Conservation (phyloP, 2,329 filamentous ascomycete species). For the Sclerotinia nivalis region DNA sequence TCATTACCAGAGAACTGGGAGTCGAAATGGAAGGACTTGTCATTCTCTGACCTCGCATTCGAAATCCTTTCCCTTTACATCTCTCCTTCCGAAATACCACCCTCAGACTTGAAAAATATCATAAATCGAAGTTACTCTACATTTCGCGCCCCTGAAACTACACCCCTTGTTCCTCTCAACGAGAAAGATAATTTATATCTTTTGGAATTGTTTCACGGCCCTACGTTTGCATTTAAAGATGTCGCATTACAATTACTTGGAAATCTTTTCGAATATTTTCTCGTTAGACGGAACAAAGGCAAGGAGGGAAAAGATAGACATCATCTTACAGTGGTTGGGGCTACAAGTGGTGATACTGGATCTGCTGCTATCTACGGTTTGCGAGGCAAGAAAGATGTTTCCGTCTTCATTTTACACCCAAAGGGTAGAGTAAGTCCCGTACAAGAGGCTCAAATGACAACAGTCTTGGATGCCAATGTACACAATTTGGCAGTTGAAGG, state of each 20-base stretch:
- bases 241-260: constrained; percentile 90
- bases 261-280: constrained; percentile 92
- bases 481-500: constrained; percentile 89
- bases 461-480: constrained; percentile 84
- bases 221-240: constrained; percentile 95
- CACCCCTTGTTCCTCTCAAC: constrained; percentile 77
- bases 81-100: constrained; percentile 77
- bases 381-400: constrained; percentile 93
- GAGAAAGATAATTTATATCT: constrained; percentile 72
- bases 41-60: constrained; percentile 79
- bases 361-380: constrained; percentile 96
- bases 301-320: constrained; percentile 64
- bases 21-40: constrained; percentile 71
- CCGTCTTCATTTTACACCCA: constrained; percentile 91
- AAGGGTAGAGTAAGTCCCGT: constrained; percentile 88
- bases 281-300: constrained; percentile 69
- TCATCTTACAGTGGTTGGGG: constrained; percentile 82
- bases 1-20: constrained; percentile 62
- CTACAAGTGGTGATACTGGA: constrained; percentile 85
- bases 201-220: constrained; percentile 94
- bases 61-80: constrained; percentile 88
- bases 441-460: constrained; percentile 97
- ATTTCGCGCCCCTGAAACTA: constrained; percentile 77
- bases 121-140: constrained; percentile 85
- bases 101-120: constrained; percentile 76